These are phyloP conservation scores for Ceratocystis papillata DNA, from an alignment of 2,329 filamentous ascomycete species.

Conservation along the genomic window DNA sequence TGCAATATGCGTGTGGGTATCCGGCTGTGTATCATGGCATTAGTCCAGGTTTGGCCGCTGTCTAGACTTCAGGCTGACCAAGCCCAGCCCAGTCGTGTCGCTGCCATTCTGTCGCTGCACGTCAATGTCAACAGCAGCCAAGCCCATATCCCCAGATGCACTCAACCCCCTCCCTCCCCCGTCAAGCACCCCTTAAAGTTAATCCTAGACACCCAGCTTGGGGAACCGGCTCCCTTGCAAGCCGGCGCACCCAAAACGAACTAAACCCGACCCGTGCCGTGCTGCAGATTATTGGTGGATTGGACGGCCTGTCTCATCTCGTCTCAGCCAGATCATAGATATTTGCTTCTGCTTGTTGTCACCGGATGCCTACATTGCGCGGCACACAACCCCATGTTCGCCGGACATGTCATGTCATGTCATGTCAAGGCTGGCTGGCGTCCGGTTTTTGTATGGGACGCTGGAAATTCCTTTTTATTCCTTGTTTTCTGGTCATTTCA, in stretches of 20 bases:
- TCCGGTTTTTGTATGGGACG: not conserved
- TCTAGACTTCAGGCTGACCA: not conserved
- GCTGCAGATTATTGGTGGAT: not conserved
- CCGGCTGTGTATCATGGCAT: not conserved
- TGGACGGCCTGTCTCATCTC: not conserved
- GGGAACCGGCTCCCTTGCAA: constrained; percentile 4
- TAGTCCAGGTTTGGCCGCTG: not conserved
- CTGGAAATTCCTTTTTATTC: not conserved
- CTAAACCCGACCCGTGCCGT: constrained; percentile 1
- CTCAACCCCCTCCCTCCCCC: not conserved
- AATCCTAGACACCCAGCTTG: not conserved
- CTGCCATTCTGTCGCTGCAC: not conserved
- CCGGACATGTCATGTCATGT: not conserved
- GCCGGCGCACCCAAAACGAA: not conserved
- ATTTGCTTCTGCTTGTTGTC: not conserved
- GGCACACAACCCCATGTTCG: not conserved
- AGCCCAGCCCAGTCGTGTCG: not conserved
- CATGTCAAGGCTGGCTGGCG: not conserved
- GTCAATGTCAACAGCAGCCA: not conserved
- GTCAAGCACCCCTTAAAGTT: not conserved
- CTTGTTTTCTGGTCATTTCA: too few relatives aligned
- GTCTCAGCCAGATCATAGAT: not conserved
- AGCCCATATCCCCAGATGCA: not conserved
- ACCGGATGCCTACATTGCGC: not conserved
- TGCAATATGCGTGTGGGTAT: too few relatives aligned